Evolutionary conservation across 2,329 filamentous ascomycete species (phyloP).

Genomic region (Aspergillus pseudonomiae): DNA sequence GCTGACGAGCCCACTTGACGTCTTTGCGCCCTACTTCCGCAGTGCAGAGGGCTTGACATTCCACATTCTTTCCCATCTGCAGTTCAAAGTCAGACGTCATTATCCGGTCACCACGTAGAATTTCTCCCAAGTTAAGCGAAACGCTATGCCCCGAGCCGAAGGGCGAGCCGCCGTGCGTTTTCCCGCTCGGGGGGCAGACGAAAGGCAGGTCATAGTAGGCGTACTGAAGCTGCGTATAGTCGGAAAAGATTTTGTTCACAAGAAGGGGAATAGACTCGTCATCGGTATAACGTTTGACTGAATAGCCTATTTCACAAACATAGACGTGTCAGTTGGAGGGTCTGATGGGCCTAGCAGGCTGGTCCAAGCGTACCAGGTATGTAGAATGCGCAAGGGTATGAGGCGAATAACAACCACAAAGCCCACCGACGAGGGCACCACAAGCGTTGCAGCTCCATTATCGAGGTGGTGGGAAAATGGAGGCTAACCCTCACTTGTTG

Average conservation of each 20-base stretch:
- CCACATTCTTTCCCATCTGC: conserved; percentile 72
- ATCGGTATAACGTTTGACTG: conserved; percentile 76
- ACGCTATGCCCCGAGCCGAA: conserved; percentile 77
- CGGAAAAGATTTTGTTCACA: conserved; percentile 90
- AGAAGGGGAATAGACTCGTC: conserved; percentile 80
- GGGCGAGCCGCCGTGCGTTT: conserved; percentile 65
- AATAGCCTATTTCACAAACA: conserved; percentile 66
- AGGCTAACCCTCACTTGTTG: conserved; percentile 13
- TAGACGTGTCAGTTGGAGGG: conserved; percentile 14
- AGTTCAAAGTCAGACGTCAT: conserved; percentile 82
- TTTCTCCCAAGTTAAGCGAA: conserved; percentile 81
- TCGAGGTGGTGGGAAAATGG: conserved; percentile 10
- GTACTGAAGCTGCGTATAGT: conserved; percentile 87
- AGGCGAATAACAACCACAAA: conserved; percentile 54
- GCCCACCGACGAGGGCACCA: conserved; percentile 25
- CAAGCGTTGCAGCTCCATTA: conserved; percentile 20
- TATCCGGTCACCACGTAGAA: conserved; percentile 84
- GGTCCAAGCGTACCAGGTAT: conserved; percentile 68
- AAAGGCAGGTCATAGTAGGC: conserved; percentile 88
- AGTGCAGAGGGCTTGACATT: conserved; percentile 74
- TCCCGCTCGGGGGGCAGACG: conserved; percentile 76
- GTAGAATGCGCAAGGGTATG: conserved; percentile 71
- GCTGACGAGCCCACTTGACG: conserved; percentile 67
- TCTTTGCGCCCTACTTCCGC: conserved; percentile 66
- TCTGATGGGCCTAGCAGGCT: not conserved